These are phyloP conservation scores for Pholiota molesta DNA, from an alignment of 768 basidiomycete species.

Conservation along the genomic window DNA sequence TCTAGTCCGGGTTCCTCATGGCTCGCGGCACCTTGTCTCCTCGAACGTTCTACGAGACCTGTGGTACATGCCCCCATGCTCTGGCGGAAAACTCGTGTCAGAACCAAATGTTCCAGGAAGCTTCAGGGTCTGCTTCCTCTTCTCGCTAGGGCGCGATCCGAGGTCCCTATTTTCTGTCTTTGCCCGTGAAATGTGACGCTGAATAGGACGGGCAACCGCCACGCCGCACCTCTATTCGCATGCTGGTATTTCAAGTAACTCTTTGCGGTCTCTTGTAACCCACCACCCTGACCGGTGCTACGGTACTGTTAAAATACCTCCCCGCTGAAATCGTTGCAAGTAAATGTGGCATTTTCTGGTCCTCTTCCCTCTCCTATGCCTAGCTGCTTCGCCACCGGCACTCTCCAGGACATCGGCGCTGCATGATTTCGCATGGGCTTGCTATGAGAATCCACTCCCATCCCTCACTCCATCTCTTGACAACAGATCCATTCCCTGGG, in stretches of 20 bases:
- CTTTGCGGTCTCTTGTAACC: background rate
- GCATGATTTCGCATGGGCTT: slow-evolving; percentile 15
- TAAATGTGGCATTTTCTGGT: background rate
- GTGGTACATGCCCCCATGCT: background rate
- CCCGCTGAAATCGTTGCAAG: background rate
- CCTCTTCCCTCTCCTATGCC: background rate
- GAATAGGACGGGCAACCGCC: no score
- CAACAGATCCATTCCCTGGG: slow-evolving; percentile 26
- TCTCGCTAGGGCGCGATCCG: no score
- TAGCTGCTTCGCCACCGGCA: slow-evolving; percentile 1
- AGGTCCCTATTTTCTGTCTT: no score
- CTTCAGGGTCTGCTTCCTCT: background rate
- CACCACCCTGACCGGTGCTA: background rate
- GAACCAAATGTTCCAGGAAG: background rate
- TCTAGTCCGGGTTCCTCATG: background rate
- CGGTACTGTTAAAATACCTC: background rate
- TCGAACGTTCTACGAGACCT: background rate
- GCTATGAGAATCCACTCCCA: slow-evolving; percentile 23
- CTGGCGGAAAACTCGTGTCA: background rate
- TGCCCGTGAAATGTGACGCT: no score
- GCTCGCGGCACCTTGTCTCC: background rate
- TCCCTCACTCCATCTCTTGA: slow-evolving; percentile 14
- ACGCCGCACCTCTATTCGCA: background rate
- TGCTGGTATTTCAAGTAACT: background rate
- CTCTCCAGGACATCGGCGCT: background rate